Evolutionary conservation across 2,329 filamentous ascomycete species (phyloP).

Genomic region (Septoria petroselini): DNA sequence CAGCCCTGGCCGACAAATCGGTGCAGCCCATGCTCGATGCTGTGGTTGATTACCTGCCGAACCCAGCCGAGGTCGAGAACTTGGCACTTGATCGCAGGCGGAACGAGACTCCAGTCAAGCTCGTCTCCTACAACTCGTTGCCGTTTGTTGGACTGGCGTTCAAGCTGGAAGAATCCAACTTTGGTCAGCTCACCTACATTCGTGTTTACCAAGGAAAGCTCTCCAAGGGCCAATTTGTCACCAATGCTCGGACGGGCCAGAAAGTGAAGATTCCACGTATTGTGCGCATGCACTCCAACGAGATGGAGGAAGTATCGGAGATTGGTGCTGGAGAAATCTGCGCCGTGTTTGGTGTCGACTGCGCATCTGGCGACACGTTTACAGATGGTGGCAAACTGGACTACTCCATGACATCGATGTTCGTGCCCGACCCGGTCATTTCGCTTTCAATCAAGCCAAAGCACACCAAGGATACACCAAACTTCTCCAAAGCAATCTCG

Average conservation of each 20-base stretch:
- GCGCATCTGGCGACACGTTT: slow-evolving; percentile 96
- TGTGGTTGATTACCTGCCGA: slow-evolving; percentile 92
- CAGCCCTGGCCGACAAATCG: slow-evolving; percentile 88
- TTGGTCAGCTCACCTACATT: slow-evolving; percentile 96
- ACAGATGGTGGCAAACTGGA: slow-evolving; percentile 80
- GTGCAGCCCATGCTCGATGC: slow-evolving; percentile 96
- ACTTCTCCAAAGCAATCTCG: slow-evolving; percentile 98
- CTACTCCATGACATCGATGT: slow-evolving; percentile 98
- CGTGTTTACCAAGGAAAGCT: slow-evolving; percentile 94
- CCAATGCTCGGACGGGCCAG: slow-evolving; percentile 90
- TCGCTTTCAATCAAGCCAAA: slow-evolving; percentile 97
- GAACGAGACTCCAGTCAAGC: slow-evolving; percentile 74
- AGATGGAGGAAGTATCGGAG: slow-evolving; percentile 95
- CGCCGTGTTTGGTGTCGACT: slow-evolving; percentile 96
- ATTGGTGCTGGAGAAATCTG: slow-evolving; percentile 97
- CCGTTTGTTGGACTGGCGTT: slow-evolving; percentile 96
- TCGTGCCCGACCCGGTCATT: slow-evolving; percentile 95
- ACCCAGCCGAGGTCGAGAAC: slow-evolving; percentile 86
- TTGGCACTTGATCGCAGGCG: slow-evolving; percentile 79
- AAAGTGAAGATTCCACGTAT: slow-evolving; percentile 96
- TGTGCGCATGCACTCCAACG: slow-evolving; percentile 98
- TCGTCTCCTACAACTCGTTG: slow-evolving; percentile 88
- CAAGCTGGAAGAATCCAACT: slow-evolving; percentile 98
- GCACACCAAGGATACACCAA: slow-evolving; percentile 82
- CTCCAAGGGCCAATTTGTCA: slow-evolving; percentile 83